Evolutionary conservation across 306 rosid genomes (phyloP), one percentile per base, ranked within the genome.

Genomic region (Canavalia ensiformis): DNA sequence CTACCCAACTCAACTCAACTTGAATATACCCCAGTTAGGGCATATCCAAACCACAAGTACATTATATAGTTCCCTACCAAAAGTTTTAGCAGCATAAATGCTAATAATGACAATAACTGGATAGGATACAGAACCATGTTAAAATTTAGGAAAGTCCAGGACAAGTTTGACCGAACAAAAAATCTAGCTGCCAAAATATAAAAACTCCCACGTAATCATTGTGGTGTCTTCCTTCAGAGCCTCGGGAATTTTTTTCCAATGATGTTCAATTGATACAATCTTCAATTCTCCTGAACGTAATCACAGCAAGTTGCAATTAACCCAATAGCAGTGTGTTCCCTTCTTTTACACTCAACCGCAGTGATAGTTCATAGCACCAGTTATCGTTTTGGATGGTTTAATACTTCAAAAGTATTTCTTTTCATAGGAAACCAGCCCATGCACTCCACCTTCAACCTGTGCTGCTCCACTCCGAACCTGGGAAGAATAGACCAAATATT

Each of bases 401-500:
- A 81, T 46, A 54, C 73, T 39, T 95, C 88, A 95, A 83, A 75
- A 93, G 56, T 91, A 82, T 77, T 90, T 95, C 96, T 95, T 95
- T 83, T 89, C 96, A 42, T 90, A 91, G 46, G 99, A 89, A 84
- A 90, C 90, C 74, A 95, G 83, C 63, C 97, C 98, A 86, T 93
- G 98, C 72, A 95, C 11, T 54, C 97, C 98, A 75, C 99, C 99
- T 89, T 95, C 97, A 60, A 91, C 91, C 86, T 95, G 99, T 51
- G 98, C 98, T 68, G 98, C 99, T 78, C 99, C 99, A 0, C 88
- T 79, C 65, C 99, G 91, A 28, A 92, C 97, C 98, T 95, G 88
- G 41, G 64, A n/a, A 78, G 18, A 77, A 47, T 84, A 80, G 2
- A 57, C 57, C 45, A 81, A 57, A 69, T 77, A 33, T 59, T 68